Evolutionary conservation across 202 grass and related monocot genomes (phyloP).

Genomic region (Setaria viridis): DNA sequence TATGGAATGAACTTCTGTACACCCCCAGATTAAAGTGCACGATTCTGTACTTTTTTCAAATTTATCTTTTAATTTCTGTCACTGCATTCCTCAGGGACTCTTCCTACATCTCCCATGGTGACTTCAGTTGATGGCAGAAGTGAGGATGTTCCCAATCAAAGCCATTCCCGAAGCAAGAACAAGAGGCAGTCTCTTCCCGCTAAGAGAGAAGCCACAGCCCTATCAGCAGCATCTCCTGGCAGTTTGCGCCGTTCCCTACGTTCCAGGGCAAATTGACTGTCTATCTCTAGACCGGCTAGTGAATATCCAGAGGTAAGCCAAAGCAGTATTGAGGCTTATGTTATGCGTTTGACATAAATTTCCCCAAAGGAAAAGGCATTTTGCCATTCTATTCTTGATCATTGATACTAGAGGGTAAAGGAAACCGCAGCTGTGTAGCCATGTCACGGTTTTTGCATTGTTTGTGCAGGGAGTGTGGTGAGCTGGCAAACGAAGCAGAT

Average conservation of each 20-base stretch:
- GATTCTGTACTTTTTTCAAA: neutral
- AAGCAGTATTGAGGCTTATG: neutral
- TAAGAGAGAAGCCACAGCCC: constrained; percentile 41
- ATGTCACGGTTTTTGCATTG: neutral
- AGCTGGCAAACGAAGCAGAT: neutral
- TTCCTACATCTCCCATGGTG: constrained; percentile 43
- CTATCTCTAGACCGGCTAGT: constrained; percentile 9
- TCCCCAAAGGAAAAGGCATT: neutral
- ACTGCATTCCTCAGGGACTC: constrained; percentile 41
- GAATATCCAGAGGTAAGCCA: neutral
- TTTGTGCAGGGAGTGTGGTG: constrained; percentile 21
- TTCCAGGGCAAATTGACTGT: constrained; percentile 49
- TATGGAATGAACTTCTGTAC: neutral
- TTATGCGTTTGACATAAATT: neutral
- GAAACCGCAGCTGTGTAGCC: neutral
- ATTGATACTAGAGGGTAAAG: neutral
- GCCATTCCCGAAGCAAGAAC: constrained; percentile 31
- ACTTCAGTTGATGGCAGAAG: constrained; percentile 37
- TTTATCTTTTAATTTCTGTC: neutral
- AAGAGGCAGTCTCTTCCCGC: constrained; percentile 34
- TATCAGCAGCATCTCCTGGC: constrained; percentile 44
- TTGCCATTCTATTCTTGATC: neutral
- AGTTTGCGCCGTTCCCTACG: constrained; percentile 48
- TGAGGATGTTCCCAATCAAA: constrained; percentile 37
- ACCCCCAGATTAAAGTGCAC: neutral